Percentiles rank a stretch among this genome's conserved stretches.
phyloP scores from a whole-genome alignment of 176 grass and related monocot species.

The Pharus latifolius region DNA sequence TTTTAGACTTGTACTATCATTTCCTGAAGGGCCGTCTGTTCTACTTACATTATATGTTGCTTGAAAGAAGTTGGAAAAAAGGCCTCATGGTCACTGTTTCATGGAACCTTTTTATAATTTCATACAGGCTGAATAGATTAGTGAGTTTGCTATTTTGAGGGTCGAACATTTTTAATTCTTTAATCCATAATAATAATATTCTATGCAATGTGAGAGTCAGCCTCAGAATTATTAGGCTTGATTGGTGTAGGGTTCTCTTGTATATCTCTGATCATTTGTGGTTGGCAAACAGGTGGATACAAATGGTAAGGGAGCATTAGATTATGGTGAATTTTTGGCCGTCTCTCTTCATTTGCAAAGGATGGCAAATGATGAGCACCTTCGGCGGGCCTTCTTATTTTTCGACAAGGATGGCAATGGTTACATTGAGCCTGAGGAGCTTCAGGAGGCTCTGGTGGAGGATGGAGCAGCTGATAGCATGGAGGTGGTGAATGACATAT shows the following conservation, averaged over 20 bases:
- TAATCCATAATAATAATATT: neutral
- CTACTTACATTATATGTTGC: neutral
- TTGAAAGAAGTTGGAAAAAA: neutral
- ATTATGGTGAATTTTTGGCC: conserved; percentile 87
- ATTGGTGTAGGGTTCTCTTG: neutral
- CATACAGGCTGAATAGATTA: neutral
- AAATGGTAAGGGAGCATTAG: conserved; percentile 58
- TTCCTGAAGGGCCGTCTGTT: neutral
- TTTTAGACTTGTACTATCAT: neutral
- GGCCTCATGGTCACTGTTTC: neutral
- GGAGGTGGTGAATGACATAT: conserved; percentile 66
- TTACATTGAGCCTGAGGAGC: conserved; percentile 74
- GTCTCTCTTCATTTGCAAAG: conserved; percentile 84
- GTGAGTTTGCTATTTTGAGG: neutral
- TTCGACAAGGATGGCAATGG: conserved; percentile 76
- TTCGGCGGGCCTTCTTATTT: conserved; percentile 65
- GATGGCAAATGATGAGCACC: conserved; percentile 78
- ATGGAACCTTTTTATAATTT: neutral
- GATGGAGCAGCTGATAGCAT: conserved; percentile 46
- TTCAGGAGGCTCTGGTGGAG: conserved; percentile 49
- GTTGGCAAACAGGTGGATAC: conserved; percentile 54
- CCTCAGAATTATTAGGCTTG: neutral
- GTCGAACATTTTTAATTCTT: no score
- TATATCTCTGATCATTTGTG: conserved; percentile 2
- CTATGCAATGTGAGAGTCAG: neutral